phyloP scores from a whole-genome alignment of 139 green algal species.

The Chlamydomonas sphaeroides region DNA sequence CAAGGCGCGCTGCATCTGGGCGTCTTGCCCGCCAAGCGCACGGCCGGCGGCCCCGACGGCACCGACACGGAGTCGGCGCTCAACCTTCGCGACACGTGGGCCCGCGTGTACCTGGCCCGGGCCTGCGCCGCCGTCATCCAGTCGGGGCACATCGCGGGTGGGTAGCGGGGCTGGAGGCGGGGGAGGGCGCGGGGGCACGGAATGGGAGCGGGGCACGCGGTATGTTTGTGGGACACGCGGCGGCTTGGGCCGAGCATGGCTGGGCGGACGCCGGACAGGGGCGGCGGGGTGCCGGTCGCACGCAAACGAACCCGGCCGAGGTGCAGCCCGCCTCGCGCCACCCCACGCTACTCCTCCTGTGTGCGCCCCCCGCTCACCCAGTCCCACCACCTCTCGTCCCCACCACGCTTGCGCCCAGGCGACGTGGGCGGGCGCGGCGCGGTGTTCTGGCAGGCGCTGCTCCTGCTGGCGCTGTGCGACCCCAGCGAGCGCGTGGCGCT shows the following conservation, averaged over 20 bases:
- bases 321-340: too few relatives aligned
- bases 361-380: too few relatives aligned
- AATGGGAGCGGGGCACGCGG: too few relatives aligned
- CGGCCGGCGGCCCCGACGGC: neutral
- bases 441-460: conserved; percentile 76
- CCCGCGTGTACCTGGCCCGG: conserved; percentile 78
- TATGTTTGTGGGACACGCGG: too few relatives aligned
- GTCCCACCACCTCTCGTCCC: neutral
- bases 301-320: too few relatives aligned
- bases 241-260: too few relatives aligned
- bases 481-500: conserved; percentile 72
- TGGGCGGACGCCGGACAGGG: too few relatives aligned
- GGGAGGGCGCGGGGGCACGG: neutral
- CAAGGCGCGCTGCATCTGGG: conserved; percentile 38
- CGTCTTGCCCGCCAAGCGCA: conserved; percentile 10
- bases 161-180: neutral
- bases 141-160: conserved; percentile 67
- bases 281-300: too few relatives aligned
- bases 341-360: too few relatives aligned
- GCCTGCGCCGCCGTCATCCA: conserved; percentile 74
- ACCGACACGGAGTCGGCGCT: conserved; percentile 29
- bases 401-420: conserved; percentile 2
- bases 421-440: conserved; percentile 37
- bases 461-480: conserved; percentile 71
- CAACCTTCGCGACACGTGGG: conserved; percentile 76